phyloP scores from a whole-genome alignment of 2,329 filamentous ascomycete species.

The Scedosporium aurantiacum region DNA sequence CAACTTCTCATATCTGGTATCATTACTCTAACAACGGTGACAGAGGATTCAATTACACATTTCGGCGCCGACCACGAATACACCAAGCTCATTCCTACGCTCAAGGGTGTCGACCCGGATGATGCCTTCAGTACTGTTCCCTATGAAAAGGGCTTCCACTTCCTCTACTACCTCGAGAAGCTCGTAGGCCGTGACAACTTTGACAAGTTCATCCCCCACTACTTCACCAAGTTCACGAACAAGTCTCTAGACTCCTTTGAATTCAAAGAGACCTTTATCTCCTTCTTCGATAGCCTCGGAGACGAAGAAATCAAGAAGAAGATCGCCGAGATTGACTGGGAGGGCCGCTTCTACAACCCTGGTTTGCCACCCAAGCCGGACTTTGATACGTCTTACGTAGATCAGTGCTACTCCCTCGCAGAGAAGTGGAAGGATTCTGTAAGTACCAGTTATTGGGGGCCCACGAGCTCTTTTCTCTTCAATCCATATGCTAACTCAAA shows the following conservation, averaged over 20 bases:
- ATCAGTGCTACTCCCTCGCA: constrained; percentile 73
- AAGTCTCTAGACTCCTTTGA: constrained; percentile 90
- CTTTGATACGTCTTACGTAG: constrained; percentile 80
- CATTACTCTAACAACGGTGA: constrained; percentile 1
- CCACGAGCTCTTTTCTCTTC: constrained; percentile 8
- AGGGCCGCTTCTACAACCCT: constrained; percentile 77
- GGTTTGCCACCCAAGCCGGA: constrained; percentile 82
- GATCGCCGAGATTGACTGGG: constrained; percentile 72
- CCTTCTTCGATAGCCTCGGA: constrained; percentile 62
- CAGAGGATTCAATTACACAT: constrained; percentile 64
- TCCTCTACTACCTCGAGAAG: constrained; percentile 82
- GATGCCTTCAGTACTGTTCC: constrained; percentile 88
- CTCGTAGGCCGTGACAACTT: constrained; percentile 77
- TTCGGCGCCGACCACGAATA: constrained; percentile 82
- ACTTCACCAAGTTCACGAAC: constrained; percentile 74
- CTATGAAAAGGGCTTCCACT: constrained; percentile 95
- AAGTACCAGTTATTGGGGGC: constrained; percentile 20
- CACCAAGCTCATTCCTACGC: constrained; percentile 78
- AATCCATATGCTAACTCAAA: not conserved
- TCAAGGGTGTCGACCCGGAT: constrained; percentile 86
- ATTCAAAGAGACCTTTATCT: constrained; percentile 78
- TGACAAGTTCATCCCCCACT: constrained; percentile 91
- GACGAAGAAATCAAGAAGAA: constrained; percentile 55
- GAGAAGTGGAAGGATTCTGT: constrained; percentile 64
- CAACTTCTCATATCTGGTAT: constrained; percentile 7